A percentile compares a stretch with the other conserved stretches of the same genome.
phyloP scores from a whole-genome alignment of 805 yeast genomes.

The Cyberlindnera veronae region DNA sequence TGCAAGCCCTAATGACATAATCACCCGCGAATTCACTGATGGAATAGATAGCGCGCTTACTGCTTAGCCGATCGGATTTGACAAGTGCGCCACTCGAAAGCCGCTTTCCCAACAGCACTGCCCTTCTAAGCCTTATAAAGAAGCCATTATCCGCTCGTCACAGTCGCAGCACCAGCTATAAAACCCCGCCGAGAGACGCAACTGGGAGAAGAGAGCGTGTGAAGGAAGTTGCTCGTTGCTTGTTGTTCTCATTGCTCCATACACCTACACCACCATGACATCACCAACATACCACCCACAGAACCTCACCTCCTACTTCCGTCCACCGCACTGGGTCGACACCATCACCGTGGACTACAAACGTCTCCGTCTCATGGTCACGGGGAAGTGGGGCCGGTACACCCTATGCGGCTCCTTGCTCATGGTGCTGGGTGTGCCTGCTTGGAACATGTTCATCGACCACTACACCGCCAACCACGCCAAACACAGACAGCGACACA shows the following conservation, averaged over 20 bases:
- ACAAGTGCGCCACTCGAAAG: too few relatives aligned
- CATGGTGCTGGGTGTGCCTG: slow-evolving; percentile 37
- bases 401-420: slow-evolving; percentile 36
- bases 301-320: slow-evolving; percentile 14
- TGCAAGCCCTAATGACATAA: not conserved
- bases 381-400: slow-evolving; percentile 35
- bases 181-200: too few relatives aligned
- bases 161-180: too few relatives aligned
- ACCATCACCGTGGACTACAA: slow-evolving; percentile 27
- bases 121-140: too few relatives aligned
- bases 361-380: slow-evolving; percentile 26
- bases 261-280: not conserved
- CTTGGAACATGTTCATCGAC: slow-evolving; percentile 29
- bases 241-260: too few relatives aligned
- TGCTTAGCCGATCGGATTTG: too few relatives aligned
- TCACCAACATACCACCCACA: slow-evolving; percentile 15
- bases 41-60: not conserved
- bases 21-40: not conserved
- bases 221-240: too few relatives aligned
- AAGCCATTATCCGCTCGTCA: too few relatives aligned
- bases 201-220: too few relatives aligned
- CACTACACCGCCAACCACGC: slow-evolving; percentile 5
- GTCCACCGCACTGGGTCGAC: slow-evolving; percentile 27
- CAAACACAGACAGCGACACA: slow-evolving; percentile 6
- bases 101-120: too few relatives aligned